Conservation (phyloP, 2,329 filamentous ascomycete genomes). For the Aspergillus bombycis region DNA sequence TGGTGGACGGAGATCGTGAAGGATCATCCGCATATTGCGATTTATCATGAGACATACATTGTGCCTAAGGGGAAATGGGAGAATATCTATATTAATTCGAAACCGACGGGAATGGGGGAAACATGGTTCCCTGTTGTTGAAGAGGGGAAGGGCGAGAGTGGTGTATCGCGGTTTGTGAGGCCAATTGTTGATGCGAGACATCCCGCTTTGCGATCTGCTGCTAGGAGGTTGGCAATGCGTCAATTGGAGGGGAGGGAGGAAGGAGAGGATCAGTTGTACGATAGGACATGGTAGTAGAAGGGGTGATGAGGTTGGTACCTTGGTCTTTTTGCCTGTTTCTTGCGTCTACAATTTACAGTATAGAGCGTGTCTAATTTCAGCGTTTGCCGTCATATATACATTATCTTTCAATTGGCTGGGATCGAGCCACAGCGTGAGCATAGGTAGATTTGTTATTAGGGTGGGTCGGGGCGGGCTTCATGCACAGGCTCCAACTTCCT, state of each 20-base stretch:
- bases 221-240: slow-evolving; percentile 6
- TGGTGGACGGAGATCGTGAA: slow-evolving; percentile 47
- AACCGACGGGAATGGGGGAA: slow-evolving; percentile 37
- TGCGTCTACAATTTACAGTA: too few relatives aligned
- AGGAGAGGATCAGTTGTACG: slow-evolving; percentile 3
- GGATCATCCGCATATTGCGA: slow-evolving; percentile 43
- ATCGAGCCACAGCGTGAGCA: too few relatives aligned
- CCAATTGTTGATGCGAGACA: slow-evolving; percentile 8
- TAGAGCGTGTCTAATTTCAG: too few relatives aligned
- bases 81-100: slow-evolving; percentile 47
- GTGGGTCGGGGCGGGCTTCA: too few relatives aligned
- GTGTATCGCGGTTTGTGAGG: slow-evolving; percentile 3
- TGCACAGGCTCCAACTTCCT: too few relatives aligned
- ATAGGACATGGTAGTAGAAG: background rate
- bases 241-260: slow-evolving; percentile 8
- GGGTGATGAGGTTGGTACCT: background rate
- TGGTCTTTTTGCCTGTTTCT: background rate
- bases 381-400: too few relatives aligned
- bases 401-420: too few relatives aligned
- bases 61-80: slow-evolving; percentile 46
- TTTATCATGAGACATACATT: slow-evolving; percentile 52
- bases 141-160: background rate
- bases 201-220: slow-evolving; percentile 9
- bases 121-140: slow-evolving; percentile 8
- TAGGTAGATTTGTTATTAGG: too few relatives aligned